These are phyloP conservation scores for Geotrichum siamense DNA, from an alignment of 1,139 yeast species.

Conservation along the genomic window DNA sequence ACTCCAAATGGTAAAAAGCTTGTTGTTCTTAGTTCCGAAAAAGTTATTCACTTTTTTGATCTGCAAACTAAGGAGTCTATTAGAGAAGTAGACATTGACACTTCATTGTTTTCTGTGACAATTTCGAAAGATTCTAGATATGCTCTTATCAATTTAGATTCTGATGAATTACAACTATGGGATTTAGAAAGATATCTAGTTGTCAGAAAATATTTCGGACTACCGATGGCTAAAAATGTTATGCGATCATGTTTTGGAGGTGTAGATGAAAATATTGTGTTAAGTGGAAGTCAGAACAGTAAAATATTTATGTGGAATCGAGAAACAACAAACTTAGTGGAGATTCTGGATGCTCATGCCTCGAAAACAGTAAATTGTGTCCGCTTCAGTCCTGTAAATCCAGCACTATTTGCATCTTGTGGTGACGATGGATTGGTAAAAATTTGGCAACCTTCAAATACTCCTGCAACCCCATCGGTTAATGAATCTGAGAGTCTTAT, in stretches of 20 bases:
- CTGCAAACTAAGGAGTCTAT: slow-evolving; percentile 32
- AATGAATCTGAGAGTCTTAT: neutral
- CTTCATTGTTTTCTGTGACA: slow-evolving; percentile 44
- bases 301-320: slow-evolving; percentile 75
- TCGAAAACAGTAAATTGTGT: slow-evolving; percentile 57
- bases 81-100: slow-evolving; percentile 37
- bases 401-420: slow-evolving; percentile 62
- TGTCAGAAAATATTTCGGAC: slow-evolving; percentile 61
- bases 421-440: slow-evolving; percentile 43
- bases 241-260: slow-evolving; percentile 76
- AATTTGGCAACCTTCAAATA: slow-evolving; percentile 15
- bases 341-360: slow-evolving; percentile 56
- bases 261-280: slow-evolving; percentile 56
- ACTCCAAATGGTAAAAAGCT: slow-evolving; percentile 57
- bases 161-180: slow-evolving; percentile 79
- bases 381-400: slow-evolving; percentile 54
- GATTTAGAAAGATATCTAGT: slow-evolving; percentile 46
- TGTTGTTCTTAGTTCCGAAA: slow-evolving; percentile 57
- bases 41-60: slow-evolving; percentile 46
- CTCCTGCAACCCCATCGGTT: neutral
- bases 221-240: slow-evolving; percentile 43
- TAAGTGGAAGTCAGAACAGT: slow-evolving; percentile 83
- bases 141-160: slow-evolving; percentile 58
- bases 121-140: slow-evolving; percentile 41
- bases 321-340: slow-evolving; percentile 61